Evolutionary conservation across 176 grass and related monocot genomes (phyloP).

Genomic region (Microstegium vimineum): DNA sequence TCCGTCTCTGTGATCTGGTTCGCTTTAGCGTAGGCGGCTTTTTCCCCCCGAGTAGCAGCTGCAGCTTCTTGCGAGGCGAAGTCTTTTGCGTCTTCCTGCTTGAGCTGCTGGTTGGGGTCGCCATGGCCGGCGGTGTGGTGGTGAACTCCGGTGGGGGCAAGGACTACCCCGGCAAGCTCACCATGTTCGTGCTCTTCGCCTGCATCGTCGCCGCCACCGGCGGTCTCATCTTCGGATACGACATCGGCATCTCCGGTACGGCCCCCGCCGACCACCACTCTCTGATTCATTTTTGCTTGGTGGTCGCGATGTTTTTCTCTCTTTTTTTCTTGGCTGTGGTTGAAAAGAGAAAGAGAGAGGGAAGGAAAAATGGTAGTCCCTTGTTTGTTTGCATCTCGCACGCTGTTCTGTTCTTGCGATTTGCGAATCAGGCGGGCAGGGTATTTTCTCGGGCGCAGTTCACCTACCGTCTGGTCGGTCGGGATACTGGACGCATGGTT

Average conservation of each 20-base stretch:
- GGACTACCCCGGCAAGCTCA: constrained; percentile 89
- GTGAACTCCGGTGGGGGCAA: constrained; percentile 49
- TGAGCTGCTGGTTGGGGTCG: background rate
- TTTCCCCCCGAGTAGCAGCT: background rate
- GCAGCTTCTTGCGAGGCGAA: background rate
- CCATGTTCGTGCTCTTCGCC: constrained; percentile 77
- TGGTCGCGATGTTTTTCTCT: background rate
- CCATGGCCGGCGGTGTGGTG: constrained; percentile 73
- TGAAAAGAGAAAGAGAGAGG: background rate
- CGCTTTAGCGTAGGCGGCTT: background rate
- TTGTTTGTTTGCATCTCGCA: constrained; percentile 13
- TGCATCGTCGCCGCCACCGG: constrained; percentile 93
- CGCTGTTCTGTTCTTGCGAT: constrained; percentile 8
- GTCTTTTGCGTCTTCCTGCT: background rate
- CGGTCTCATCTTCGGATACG: constrained; percentile 94
- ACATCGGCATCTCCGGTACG: constrained; percentile 92
- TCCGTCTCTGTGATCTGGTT: background rate
- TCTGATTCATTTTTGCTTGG: background rate
- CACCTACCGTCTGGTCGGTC: background rate
- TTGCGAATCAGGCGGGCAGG: background rate
- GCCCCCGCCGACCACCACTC: too few species aligned
- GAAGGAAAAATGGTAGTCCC: background rate
- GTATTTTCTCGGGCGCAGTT: background rate
- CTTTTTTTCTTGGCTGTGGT: background rate
- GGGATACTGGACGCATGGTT: background rate